These are phyloP conservation scores for Radiomyces spectabilis DNA, from an alignment of 192 early-diverging fungal species.

Conservation along the genomic window DNA sequence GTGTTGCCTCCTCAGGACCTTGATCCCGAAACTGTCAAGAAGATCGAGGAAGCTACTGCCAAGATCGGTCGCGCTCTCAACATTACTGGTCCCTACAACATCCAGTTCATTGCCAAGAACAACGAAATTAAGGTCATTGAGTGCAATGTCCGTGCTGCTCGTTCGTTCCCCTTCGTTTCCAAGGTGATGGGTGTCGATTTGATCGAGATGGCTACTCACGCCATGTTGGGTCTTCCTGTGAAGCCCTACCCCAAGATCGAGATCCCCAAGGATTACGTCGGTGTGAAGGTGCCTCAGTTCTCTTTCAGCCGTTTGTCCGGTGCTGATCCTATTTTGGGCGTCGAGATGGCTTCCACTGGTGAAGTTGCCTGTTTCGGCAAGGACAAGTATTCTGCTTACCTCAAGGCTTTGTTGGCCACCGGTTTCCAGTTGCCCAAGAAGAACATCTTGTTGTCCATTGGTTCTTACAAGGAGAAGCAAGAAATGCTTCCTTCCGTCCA, in stretches of 20 bases:
- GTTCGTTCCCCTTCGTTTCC: conserved; percentile 97
- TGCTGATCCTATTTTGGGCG: conserved; percentile 96
- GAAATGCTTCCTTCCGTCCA: conserved; percentile 91
- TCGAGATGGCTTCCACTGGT: conserved; percentile 99
- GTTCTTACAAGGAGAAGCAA: conserved; percentile 96
- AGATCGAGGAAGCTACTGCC: conserved; percentile 86
- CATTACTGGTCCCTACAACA: conserved; percentile 97
- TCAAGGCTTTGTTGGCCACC: conserved; percentile 91
- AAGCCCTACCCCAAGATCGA: conserved; percentile 71
- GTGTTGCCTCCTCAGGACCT: conserved; percentile 93
- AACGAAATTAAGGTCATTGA: conserved; percentile 99
- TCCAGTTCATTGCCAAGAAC: conserved; percentile 99
- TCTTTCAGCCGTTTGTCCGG: conserved; percentile 91
- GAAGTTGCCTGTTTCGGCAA: conserved; percentile 98
- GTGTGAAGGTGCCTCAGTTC: conserved; percentile 98
- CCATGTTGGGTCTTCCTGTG: conserved; percentile 81
- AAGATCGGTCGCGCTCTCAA: conserved; percentile 91
- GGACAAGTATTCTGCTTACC: conserved; percentile 97
- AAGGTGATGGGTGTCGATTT: conserved; percentile 93
- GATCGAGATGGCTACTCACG: conserved; percentile 95
- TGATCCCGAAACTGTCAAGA: conserved; percentile 87
- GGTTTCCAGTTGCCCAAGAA: conserved; percentile 89
- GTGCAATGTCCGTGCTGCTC: conserved; percentile 94
- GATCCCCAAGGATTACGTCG: conserved; percentile 76
- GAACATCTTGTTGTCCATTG: conserved; percentile 95